phyloP scores from a whole-genome alignment of 805 yeast genomes.

The Dipodascopsis tothii region DNA sequence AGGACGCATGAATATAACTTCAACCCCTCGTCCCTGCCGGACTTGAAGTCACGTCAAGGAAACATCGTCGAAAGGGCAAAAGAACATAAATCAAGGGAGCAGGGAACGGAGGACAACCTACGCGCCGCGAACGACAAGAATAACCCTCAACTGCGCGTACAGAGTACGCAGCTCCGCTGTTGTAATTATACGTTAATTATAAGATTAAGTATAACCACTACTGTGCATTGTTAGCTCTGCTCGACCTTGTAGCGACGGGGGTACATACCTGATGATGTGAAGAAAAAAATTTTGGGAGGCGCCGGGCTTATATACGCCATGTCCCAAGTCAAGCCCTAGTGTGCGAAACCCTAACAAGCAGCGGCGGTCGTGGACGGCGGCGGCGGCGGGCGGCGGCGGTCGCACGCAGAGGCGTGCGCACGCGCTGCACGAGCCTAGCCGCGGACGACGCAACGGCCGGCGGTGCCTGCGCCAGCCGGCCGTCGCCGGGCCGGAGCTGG shows the following conservation, averaged over 20 bases:
- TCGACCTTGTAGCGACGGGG: neutral
- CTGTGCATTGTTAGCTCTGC: slow-evolving; percentile 15
- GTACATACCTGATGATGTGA: slow-evolving; percentile 22
- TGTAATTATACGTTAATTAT: slow-evolving; percentile 20
- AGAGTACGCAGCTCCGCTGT: slow-evolving; percentile 20
- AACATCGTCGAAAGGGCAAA: slow-evolving; percentile 12
- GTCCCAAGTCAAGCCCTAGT: no score
- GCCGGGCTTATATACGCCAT: no score
- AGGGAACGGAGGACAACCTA: slow-evolving; percentile 25
- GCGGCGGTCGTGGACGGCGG: no score
- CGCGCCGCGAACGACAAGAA: slow-evolving; percentile 5
- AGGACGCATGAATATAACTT: neutral
- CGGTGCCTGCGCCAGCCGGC: no score
- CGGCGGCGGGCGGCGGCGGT: no score
- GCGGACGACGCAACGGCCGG: no score
- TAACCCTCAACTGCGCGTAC: slow-evolving; percentile 23
- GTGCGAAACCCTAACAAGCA: no score
- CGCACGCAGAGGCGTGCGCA: no score
- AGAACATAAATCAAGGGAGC: slow-evolving; percentile 21
- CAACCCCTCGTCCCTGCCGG: neutral
- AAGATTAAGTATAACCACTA: slow-evolving; percentile 24
- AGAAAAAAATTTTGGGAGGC: no score
- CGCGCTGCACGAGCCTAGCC: no score
- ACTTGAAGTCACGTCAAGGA: neutral
- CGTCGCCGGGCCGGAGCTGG: no score